These are phyloP conservation scores for Torrubiella hemipterigena DNA, from an alignment of 2,329 filamentous ascomycete genomes.

Conservation along the genomic window DNA sequence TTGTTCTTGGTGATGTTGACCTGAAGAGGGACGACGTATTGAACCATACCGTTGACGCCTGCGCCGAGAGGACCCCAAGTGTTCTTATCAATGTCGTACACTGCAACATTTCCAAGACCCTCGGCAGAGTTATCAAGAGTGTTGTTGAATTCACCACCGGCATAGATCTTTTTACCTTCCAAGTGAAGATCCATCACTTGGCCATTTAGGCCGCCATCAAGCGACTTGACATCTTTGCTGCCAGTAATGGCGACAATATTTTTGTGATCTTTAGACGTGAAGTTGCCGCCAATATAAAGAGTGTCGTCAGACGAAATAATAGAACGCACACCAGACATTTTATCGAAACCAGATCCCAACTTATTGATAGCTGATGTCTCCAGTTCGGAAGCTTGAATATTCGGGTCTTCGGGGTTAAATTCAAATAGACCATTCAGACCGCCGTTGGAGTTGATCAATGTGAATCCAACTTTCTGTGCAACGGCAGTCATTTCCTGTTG, in stretches of 20 bases:
- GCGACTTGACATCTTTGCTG: conserved; percentile 47
- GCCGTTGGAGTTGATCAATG: conserved; percentile 58
- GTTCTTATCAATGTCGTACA: conserved; percentile 58
- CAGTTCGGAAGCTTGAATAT: conserved; percentile 50
- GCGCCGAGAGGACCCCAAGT: conserved; percentile 71
- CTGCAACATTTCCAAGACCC: conserved; percentile 65
- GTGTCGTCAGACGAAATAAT: conserved; percentile 52
- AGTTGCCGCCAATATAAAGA: conserved; percentile 75
- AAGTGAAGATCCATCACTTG: conserved; percentile 61
- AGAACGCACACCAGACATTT: conserved; percentile 56
- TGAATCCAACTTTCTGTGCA: conserved; percentile 79
- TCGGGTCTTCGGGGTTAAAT: conserved; percentile 51
- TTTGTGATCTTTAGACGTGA: conserved; percentile 52
- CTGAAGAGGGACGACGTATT: conserved; percentile 60
- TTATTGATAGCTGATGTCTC: conserved; percentile 62
- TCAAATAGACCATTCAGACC: conserved; percentile 87
- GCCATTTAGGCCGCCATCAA: conserved; percentile 67
- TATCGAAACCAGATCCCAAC: conserved; percentile 58
- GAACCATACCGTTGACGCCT: conserved; percentile 72
- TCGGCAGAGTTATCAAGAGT: conserved; percentile 48
- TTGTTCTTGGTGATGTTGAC: conserved; percentile 63
- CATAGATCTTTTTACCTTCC: conserved; percentile 57
- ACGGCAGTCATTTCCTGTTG: conserved; percentile 61
- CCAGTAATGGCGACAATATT: conserved; percentile 69
- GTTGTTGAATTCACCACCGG: conserved; percentile 76